A percentile compares a stretch with the other conserved stretches of the same genome.
Evolutionary conservation across 768 basidiomycete species (phyloP).

Genomic region (Kwoniella shandongensis): DNA sequence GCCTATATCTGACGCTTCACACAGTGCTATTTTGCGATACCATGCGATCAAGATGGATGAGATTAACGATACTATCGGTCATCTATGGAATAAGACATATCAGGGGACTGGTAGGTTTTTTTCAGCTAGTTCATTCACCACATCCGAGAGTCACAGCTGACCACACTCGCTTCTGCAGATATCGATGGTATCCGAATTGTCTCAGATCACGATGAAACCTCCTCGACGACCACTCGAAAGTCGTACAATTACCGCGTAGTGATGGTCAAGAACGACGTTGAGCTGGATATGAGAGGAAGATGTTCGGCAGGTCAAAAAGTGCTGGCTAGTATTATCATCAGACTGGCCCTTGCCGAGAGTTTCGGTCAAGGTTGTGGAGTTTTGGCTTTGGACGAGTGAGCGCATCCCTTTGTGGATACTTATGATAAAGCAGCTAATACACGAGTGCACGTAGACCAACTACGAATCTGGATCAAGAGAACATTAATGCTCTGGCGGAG

Average conservation of each 20-base stretch:
- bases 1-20: slow-evolving; percentile 6
- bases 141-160: not conserved
- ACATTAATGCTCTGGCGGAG: slow-evolving; percentile 87
- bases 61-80: slow-evolving; percentile 95
- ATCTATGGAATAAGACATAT: slow-evolving; percentile 98
- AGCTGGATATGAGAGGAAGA: slow-evolving; percentile 99
- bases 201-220: slow-evolving; percentile 87
- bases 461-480: slow-evolving; percentile 92
- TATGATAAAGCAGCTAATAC: slow-evolving; percentile 5
- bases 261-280: slow-evolving; percentile 98
- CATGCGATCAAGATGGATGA: slow-evolving; percentile 98
- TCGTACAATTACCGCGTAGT: slow-evolving; percentile 98
- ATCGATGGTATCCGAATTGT: slow-evolving; percentile 96
- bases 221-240: slow-evolving; percentile 65
- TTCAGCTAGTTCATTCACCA: not conserved
- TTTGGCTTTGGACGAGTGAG: slow-evolving; percentile 82
- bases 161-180: slow-evolving; percentile 60
- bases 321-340: slow-evolving; percentile 95
- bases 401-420: not conserved
- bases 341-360: slow-evolving; percentile 92
- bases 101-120: slow-evolving; percentile 80
- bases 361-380: slow-evolving; percentile 98
- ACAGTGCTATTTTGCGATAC: slow-evolving; percentile 97
- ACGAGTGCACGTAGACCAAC: slow-evolving; percentile 61
- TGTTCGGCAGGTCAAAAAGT: slow-evolving; percentile 99